Evolutionary conservation across 495 filamentous ascomycete genomes (phyloP), one percentile per base, ranked within the genome.

Genomic region (Daldinia concentrica): DNA sequence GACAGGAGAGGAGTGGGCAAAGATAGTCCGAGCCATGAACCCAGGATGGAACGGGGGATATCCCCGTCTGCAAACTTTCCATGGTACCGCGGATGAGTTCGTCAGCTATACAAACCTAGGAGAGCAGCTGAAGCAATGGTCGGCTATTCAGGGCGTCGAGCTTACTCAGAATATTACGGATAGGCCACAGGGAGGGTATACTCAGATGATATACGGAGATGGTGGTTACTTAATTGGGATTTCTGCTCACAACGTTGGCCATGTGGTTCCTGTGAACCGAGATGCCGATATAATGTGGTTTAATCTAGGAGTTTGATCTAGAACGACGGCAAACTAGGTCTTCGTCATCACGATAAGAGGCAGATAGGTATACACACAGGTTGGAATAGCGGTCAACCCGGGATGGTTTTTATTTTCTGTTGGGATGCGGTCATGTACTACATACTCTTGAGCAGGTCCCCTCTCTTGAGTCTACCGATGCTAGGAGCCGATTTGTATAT

Each of bases 61-160:
- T 26, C 81, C 82, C 1, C 70, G 73, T 17, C 67, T 79, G 69
- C 85, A 85, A 78, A 76, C 76, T 11, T 76, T 72, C 57, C 81
- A 82, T 62, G 82, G 80, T 27, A 74, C 70, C 0, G 76, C 74
- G 7, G 79, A 82, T 56, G 66, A 68, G 30, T 77, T 79, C 11
- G 74, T 82, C 17, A 34, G 69, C 6, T 79, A 79, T 60, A 41
- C 55, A 8, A 80, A 82, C 29, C 54, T 79, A 1, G 76, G 80
- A n/a, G 86, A 89, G 79, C 82, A 78, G 64, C 68, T 84, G 24
- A 81, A 83, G 67, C 69, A 83, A 59, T 84, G 82, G 82, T 76
- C 73, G 7, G 66, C 64, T 1, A 75, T 83, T 0, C 62, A 82
- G 9, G 73, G 76, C 3, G 72, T 79, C 5, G 24, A 65, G 9